Evolutionary conservation across 2,329 filamentous ascomycete species (phyloP), one percentile per base, ranked within the genome.

Genomic region (Penicillium sp.): DNA sequence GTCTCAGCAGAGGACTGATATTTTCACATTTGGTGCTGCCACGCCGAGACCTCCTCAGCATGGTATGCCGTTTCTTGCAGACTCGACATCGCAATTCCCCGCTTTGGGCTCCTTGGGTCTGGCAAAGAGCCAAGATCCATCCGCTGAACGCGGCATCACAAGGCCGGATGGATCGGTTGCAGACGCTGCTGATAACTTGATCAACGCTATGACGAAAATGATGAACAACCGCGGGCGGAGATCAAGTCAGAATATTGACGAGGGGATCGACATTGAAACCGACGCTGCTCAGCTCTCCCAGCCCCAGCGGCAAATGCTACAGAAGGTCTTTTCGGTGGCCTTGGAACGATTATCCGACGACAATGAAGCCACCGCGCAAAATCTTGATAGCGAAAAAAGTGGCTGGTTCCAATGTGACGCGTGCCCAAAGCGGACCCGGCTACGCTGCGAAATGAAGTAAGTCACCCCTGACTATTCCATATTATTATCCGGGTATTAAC

Each of bases 361-460:
- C 6, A 37, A 37, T 10, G 17, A 40, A 26, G 22, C 43, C 12
- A 15, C 49, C 2, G 33, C 34, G 2, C 41, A 49, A 13, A 49
- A 46, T 9, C 31, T 53, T 13, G 49, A 34, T 13, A 47, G 42
- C 17, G 55, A 60, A 5, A 63, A 64, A 33, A 56, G 59, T 26
- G 54, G 51, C 8, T 65, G 57, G 57, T 61, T 64, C 31, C 57
- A 64, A 52, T 69, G 65, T 42, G 57, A 63, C 3, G 55, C 57
- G 8, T 69, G 64, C 49, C 48, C 58, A 3, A 66, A 67, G 51
- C 52, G 53, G 10, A 68, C 64, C 6, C 60, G 64, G 8, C 54
- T 67, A 7, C 61, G 56, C 32, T 70, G 64, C 37, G 67, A 70
- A 44, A 63, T 72, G 59, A 71, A 65, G 69, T 71, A 61, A 38